Conservation (phyloP, 2,329 filamentous ascomycete genomes). For the Calonectria leucothoes region DNA sequence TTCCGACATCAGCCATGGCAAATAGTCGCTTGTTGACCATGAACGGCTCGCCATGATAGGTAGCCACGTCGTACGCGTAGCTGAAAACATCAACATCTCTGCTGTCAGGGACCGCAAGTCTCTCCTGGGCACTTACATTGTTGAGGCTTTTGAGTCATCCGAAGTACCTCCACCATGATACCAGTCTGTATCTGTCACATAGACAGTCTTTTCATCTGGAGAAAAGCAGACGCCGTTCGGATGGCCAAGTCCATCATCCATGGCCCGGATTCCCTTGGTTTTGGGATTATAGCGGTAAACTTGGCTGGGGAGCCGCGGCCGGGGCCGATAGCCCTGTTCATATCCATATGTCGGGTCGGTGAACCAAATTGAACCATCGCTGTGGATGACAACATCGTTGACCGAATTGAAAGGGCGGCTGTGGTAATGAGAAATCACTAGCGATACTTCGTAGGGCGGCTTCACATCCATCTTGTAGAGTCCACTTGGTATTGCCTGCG, state of each 20-base stretch:
- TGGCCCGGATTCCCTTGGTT: slow-evolving; percentile 51
- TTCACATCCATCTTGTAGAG: slow-evolving; percentile 45
- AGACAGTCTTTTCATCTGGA: slow-evolving; percentile 54
- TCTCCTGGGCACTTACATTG: neutral
- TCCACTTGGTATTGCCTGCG: slow-evolving; percentile 31
- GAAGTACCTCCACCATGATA: slow-evolving; percentile 37
- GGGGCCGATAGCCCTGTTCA: slow-evolving; percentile 57
- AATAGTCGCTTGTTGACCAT: slow-evolving; percentile 62
- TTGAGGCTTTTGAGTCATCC: slow-evolving; percentile 23
- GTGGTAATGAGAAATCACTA: slow-evolving; percentile 52
- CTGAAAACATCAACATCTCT: neutral
- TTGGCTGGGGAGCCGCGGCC: slow-evolving; percentile 56
- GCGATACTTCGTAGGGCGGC: slow-evolving; percentile 40
- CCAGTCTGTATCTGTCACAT: slow-evolving; percentile 56
- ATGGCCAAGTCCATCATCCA: slow-evolving; percentile 58
- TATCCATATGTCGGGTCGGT: slow-evolving; percentile 60
- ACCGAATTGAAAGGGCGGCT: slow-evolving; percentile 59
- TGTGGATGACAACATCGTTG: slow-evolving; percentile 57
- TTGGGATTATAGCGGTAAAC: slow-evolving; percentile 59
- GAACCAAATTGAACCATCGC: slow-evolving; percentile 59
- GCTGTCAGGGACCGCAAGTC: too few relatives aligned
- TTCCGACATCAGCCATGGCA: slow-evolving; percentile 58
- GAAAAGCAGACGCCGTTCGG: slow-evolving; percentile 58
- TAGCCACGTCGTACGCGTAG: slow-evolving; percentile 43
- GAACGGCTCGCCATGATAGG: slow-evolving; percentile 48